Evolutionary conservation across 2,329 filamentous ascomycete species (phyloP).

Genomic region (Rhexocercosporidium sp.): DNA sequence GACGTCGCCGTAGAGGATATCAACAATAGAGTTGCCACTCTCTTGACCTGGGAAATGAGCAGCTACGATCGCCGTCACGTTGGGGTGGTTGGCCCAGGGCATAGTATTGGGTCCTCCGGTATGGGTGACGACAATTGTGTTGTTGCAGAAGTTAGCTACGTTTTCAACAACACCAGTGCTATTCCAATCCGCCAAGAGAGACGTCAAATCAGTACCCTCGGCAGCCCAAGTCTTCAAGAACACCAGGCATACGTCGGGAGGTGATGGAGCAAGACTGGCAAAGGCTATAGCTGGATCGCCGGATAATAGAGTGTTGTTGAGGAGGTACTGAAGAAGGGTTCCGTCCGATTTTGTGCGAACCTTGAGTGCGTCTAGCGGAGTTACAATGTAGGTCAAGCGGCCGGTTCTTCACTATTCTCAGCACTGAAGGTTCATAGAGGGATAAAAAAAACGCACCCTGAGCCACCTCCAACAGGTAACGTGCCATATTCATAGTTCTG

Average conservation of each 20-base stretch:
- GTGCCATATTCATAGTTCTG: conserved; percentile 52
- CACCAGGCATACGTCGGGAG: conserved; percentile 52
- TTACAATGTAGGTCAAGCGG: conserved; percentile 52
- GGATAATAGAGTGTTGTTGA: conserved; percentile 57
- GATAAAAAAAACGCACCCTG: conserved; percentile 36
- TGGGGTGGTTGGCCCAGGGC: conserved; percentile 75
- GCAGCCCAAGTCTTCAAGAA: conserved; percentile 72
- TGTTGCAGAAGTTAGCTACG: conserved; percentile 52
- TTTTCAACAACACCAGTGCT: conserved; percentile 35
- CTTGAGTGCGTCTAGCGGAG: conserved; percentile 69
- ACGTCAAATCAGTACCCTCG: conserved; percentile 69
- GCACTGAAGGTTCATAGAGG: not conserved
- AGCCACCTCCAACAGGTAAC: conserved; percentile 53
- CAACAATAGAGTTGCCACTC: conserved; percentile 77
- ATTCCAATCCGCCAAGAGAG: conserved; percentile 27
- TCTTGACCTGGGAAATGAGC: conserved; percentile 85
- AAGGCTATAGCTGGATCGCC: conserved; percentile 58
- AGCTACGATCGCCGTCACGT: conserved; percentile 77
- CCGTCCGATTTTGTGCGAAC: conserved; percentile 51
- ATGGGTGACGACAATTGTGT: conserved; percentile 69
- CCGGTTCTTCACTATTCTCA: conserved; percentile 43
- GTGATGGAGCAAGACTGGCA: conserved; percentile 43
- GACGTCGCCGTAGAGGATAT: conserved; percentile 77
- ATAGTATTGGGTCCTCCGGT: conserved; percentile 69
- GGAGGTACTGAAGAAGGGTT: conserved; percentile 61